Conservation (phyloP, 2,329 filamentous ascomycete species). For the Ustilaginoidea virens region DNA sequence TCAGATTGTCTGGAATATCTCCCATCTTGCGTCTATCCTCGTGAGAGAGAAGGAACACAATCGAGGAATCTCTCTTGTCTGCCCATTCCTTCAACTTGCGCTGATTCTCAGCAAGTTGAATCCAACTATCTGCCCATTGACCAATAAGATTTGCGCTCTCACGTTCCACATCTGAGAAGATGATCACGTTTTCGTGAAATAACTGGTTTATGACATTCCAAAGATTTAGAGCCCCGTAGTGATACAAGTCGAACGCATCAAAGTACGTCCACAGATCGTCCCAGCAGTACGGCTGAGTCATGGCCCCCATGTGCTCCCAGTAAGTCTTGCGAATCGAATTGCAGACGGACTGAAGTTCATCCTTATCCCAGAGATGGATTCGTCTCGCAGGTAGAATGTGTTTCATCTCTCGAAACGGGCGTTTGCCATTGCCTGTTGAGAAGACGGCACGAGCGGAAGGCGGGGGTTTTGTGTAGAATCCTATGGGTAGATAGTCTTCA, state of each 20-base stretch:
- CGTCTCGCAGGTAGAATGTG: slow-evolving; percentile 14
- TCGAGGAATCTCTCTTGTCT: slow-evolving; percentile 5
- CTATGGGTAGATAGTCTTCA: slow-evolving; percentile 19
- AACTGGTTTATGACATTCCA: slow-evolving; percentile 29
- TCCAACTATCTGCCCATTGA: slow-evolving; percentile 23
- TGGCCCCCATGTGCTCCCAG: slow-evolving; percentile 19
- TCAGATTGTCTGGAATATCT: slow-evolving; percentile 13
- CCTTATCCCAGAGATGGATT: slow-evolving; percentile 21
- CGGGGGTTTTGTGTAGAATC: slow-evolving; percentile 22
- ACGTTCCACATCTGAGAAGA: slow-evolving; percentile 13
- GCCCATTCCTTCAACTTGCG: slow-evolving; percentile 16
- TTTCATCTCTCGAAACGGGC: slow-evolving; percentile 13
- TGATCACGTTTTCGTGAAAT: slow-evolving; percentile 22
- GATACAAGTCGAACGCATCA: slow-evolving; percentile 30
- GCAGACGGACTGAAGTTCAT: slow-evolving; percentile 22
- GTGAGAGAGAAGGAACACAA: slow-evolving; percentile 13
- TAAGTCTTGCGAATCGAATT: slow-evolving; percentile 22
- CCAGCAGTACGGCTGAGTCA: slow-evolving; percentile 17
- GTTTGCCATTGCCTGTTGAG: slow-evolving; percentile 20
- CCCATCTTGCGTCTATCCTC: slow-evolving; percentile 15
- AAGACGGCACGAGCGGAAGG: slow-evolving; percentile 19
- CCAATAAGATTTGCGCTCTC: slow-evolving; percentile 14
- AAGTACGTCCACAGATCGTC: slow-evolving; percentile 31
- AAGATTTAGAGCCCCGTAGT: slow-evolving; percentile 30
- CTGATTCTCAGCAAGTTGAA: slow-evolving; percentile 13